Conservation (phyloP, 2,329 filamentous ascomycete species). For the Geosmithia putterillii region DNA sequence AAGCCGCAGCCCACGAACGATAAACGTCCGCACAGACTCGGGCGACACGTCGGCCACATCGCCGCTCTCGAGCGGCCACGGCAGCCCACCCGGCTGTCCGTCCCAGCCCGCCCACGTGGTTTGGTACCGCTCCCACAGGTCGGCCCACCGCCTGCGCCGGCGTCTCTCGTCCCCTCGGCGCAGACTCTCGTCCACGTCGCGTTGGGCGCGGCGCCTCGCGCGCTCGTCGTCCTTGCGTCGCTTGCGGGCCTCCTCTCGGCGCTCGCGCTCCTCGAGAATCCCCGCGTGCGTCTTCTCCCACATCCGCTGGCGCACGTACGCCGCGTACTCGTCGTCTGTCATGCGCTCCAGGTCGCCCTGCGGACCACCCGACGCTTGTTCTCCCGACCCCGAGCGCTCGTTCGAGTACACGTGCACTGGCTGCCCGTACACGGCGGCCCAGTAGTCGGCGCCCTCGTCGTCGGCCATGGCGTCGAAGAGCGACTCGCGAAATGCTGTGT, state of each 20-base stretch:
- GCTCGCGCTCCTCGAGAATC: conserved; percentile 61
- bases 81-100: conserved; percentile 25
- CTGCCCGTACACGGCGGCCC: conserved; percentile 94
- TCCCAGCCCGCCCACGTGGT: conserved; percentile 49
- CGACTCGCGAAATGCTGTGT: conserved; percentile 77
- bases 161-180: conserved; percentile 53
- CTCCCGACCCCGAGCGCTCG: conserved; percentile 23
- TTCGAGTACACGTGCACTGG: conserved; percentile 70
- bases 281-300: conserved; percentile 91
- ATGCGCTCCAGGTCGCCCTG: conserved; percentile 62
- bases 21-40: conserved; percentile 56
- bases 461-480: conserved; percentile 96
- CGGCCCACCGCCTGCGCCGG: conserved; percentile 38
- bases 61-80: conserved; percentile 67
- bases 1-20: conserved; percentile 35
- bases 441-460: conserved; percentile 90
- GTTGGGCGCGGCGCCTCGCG: conserved; percentile 28
- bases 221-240: conserved; percentile 38
- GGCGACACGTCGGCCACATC: conserved; percentile 36
- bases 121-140: conserved; percentile 53
- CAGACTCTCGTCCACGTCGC: conserved; percentile 58
- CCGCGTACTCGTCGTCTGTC: conserved; percentile 85
- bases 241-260: conserved; percentile 39
- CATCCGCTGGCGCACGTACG: conserved; percentile 78
- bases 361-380: too few species aligned